Evolutionary conservation across 306 rosid species (phyloP), one percentile per base, ranked within the genome.

Genomic region (Dryas alaskensis): DNA sequence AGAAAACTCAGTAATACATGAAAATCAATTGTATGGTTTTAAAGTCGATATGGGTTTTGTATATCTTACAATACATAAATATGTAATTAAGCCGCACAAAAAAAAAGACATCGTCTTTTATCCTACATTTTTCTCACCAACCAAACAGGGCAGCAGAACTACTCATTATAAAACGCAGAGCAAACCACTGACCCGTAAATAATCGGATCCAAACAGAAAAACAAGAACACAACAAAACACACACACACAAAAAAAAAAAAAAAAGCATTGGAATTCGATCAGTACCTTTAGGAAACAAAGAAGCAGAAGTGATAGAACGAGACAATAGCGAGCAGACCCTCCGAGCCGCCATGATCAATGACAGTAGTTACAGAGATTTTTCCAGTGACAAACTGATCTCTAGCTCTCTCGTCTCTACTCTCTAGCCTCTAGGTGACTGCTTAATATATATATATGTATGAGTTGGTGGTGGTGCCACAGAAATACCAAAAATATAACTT

Each of bases 251-350:
- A n/a, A 50, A 10, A 6, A 49, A n/a, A 2, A 0, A 1, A 17
- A 7, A 17, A 60, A 69, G 48, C 22, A 6, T 7, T 31, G 60
- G 42, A 43, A 47, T 11, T 37, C 37, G 19, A 69, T 1, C 3
- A 25, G 16, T 72, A 88, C 97, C 97, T 77, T 76, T 80, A 57
- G 82, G 57, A 72, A 85, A 50, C 61, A 79, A 67, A 75, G 90
- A 80, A 82, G 84, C 70, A 67, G 86, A 72, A 69, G 81, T 67
- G 64, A 88, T 9, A 3, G 96, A 85, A 39, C 88, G 89, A 84
- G 89, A 85, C 55, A 91, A 55, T 7, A 84, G 75, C 25, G 72
- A 76, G 2, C 84, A 77, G 58, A 88, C 74, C 82, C 86, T 79
- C 60, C 83, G 70, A 61, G 90, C 70, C 66, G 94, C 89, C 97